Evolutionary conservation across 345 rosid species (phyloP).

Genomic region (Cardamine resedifolia): DNA sequence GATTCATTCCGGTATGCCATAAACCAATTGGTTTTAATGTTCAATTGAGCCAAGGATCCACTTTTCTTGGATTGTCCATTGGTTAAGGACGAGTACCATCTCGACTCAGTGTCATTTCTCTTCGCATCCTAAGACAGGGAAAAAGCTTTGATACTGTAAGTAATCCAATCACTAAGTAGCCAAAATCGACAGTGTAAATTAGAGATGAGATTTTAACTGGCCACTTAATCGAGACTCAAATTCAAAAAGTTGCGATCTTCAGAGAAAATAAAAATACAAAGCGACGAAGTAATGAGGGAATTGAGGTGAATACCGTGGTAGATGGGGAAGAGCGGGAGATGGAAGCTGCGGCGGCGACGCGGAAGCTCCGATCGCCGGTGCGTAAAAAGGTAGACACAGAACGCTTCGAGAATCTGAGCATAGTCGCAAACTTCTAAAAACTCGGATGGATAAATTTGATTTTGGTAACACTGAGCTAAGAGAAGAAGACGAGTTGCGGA

Average conservation of each 20-base stretch:
- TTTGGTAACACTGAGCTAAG: background rate
- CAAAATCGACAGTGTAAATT: background rate
- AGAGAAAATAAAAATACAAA: background rate
- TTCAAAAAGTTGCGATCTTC: background rate
- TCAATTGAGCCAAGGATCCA: slow-evolving; percentile 34
- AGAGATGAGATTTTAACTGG: background rate
- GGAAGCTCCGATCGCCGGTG: slow-evolving; percentile 42
- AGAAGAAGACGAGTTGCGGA: background rate
- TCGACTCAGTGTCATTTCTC: slow-evolving; percentile 41
- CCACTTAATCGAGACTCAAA: background rate
- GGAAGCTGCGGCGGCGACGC: slow-evolving; percentile 41
- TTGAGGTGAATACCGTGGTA: slow-evolving; percentile 41
- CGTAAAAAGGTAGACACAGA: slow-evolving; percentile 60
- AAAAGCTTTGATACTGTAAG: background rate
- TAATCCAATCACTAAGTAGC: background rate
- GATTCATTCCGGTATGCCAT: slow-evolving; percentile 58
- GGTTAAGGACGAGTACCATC: slow-evolving; percentile 60
- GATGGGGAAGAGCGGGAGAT: slow-evolving; percentile 41
- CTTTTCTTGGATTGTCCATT: slow-evolving; percentile 37
- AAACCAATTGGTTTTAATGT: slow-evolving; percentile 42
- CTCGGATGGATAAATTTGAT: background rate
- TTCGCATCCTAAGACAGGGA: slow-evolving; percentile 43
- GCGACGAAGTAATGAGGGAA: background rate
- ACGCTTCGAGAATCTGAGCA: slow-evolving; percentile 73
- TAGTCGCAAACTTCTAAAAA: slow-evolving; percentile 29